A percentile compares a stretch with the other conserved stretches of the same genome.
These are phyloP conservation scores for Pythium biforme DNA, from an alignment of 352 stramenopile species.

Conservation along the genomic window DNA sequence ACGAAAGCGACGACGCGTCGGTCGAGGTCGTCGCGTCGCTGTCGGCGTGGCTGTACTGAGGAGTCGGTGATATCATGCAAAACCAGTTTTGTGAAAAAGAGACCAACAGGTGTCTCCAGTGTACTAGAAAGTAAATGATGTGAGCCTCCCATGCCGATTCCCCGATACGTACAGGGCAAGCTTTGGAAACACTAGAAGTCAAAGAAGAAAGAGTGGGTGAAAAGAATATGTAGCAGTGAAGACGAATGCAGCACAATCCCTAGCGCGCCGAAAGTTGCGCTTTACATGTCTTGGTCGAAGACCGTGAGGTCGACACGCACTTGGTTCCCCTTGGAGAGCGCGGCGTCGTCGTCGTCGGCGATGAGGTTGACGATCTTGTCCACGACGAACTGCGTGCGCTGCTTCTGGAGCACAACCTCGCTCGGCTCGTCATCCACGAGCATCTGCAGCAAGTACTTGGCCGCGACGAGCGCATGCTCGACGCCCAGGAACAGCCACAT, in stretches of 20 bases:
- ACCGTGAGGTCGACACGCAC: slow-evolving; percentile 77
- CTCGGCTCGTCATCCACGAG: slow-evolving; percentile 71
- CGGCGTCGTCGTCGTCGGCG: slow-evolving; percentile 65
- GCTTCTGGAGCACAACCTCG: slow-evolving; percentile 67
- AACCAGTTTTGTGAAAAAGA: slow-evolving; percentile 15
- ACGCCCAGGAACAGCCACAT: slow-evolving; percentile 66
- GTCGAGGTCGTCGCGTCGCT: slow-evolving; percentile 41
- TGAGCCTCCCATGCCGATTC: no score
- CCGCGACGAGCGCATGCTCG: slow-evolving; percentile 58
- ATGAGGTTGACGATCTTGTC: slow-evolving; percentile 78
- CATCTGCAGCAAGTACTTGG: slow-evolving; percentile 71
- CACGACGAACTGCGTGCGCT: slow-evolving; percentile 65
- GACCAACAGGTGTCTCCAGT: background rate
- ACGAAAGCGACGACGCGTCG: background rate
- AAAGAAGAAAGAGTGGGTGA: no score
- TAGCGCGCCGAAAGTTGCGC: background rate
- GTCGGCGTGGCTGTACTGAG: slow-evolving; percentile 66
- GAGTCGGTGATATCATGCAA: background rate
- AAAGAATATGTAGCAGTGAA: slow-evolving; percentile 9
- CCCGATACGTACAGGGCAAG: no score
- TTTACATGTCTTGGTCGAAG: slow-evolving; percentile 68
- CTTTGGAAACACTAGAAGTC: background rate
- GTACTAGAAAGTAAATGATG: slow-evolving; percentile 20
- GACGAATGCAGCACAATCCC: background rate
- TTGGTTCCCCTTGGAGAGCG: slow-evolving; percentile 72